Base-by-base conservation (phyloP, 352 stramenopile genomes). In the Globisporangium paroecandrum region DNA sequence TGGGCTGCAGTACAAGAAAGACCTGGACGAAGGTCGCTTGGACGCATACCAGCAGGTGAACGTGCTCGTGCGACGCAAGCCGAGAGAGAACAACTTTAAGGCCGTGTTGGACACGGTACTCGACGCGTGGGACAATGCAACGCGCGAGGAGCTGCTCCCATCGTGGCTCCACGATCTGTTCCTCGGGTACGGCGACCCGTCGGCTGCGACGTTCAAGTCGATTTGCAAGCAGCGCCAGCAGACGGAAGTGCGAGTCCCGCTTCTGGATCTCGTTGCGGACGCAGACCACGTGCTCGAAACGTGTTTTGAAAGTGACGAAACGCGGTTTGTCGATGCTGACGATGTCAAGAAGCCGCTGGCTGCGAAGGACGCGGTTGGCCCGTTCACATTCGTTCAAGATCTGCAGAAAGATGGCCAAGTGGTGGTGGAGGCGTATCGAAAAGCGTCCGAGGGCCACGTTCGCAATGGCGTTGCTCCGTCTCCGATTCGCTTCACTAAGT, bases 41-140 rank as follows among this genome's bases (percentile, higher is more conserved):
- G 82, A 89, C 24, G 78, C 90, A 8, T 98, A 97, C 73, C 76
- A 96, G 58, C 85, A 79, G n/a, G 82, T 98, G 25, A 99, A 99
- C 78, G 55, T 99, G 7, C 70, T 99, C 13, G 80, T 99, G 24
- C 83, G 97, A 49, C 74, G 95, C 8, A 77, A 97, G 13, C 79
- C 88, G 3, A 77, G 83, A 41, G 86, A 96, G 29, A 99, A 98
- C 70, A 99, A 98, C 72, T 99, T 99, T 72, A 98, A 98, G 68
- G 72, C 91, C 18, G 83, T 98, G 12, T 68, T 99, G 10, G 89
- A 98, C 66, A 97, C 93, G n/a, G 90, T 98, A 22, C 36, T 65
- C 25, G 58, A 58, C 2, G 62, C 76, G 3, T 77, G 65, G 59
- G 58, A 46, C 3, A 56, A 77, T 36, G 64, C 65, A 38, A 75